Evolutionary conservation across 2,329 filamentous ascomycete genomes (phyloP).

Genomic region (Aspergillus transmontanensis): DNA sequence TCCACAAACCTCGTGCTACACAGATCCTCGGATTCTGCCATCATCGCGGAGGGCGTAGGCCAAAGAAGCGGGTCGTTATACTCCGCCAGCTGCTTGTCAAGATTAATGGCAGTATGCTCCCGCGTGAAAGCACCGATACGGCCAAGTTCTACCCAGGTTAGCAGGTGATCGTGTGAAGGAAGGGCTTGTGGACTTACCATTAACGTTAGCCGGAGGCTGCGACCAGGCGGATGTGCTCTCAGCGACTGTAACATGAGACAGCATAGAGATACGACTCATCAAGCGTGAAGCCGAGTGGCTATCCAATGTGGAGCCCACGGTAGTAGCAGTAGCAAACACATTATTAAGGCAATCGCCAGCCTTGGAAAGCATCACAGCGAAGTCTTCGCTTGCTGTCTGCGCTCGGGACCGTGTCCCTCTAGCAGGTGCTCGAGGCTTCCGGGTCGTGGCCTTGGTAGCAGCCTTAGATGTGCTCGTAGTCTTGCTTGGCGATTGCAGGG

Average conservation of each 20-base stretch:
- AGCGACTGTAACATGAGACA: slow-evolving; percentile 44
- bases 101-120: slow-evolving; percentile 41
- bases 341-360: slow-evolving; percentile 37
- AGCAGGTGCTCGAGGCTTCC: slow-evolving; percentile 30
- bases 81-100: slow-evolving; percentile 49
- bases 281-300: slow-evolving; percentile 41
- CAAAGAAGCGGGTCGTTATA: slow-evolving; percentile 52
- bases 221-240: slow-evolving; percentile 28
- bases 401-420: slow-evolving; percentile 30
- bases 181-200: slow-evolving; percentile 32
- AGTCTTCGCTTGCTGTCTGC: slow-evolving; percentile 37
- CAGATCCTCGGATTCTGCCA: slow-evolving; percentile 39
- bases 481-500: slow-evolving; percentile 52
- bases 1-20: slow-evolving; percentile 67
- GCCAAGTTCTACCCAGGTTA: slow-evolving; percentile 39
- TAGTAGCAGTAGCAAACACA: slow-evolving; percentile 36
- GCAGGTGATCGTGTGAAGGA: neutral
- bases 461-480: slow-evolving; percentile 26
- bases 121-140: slow-evolving; percentile 45
- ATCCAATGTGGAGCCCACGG: slow-evolving; percentile 43
- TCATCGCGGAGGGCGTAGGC: slow-evolving; percentile 41
- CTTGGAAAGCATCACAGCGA: slow-evolving; percentile 38
- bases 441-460: slow-evolving; percentile 26
- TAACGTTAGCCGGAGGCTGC: slow-evolving; percentile 40
- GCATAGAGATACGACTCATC: slow-evolving; percentile 45